phyloP scores from a whole-genome alignment of 345 rosid species.

The Clausena lansium region DNA sequence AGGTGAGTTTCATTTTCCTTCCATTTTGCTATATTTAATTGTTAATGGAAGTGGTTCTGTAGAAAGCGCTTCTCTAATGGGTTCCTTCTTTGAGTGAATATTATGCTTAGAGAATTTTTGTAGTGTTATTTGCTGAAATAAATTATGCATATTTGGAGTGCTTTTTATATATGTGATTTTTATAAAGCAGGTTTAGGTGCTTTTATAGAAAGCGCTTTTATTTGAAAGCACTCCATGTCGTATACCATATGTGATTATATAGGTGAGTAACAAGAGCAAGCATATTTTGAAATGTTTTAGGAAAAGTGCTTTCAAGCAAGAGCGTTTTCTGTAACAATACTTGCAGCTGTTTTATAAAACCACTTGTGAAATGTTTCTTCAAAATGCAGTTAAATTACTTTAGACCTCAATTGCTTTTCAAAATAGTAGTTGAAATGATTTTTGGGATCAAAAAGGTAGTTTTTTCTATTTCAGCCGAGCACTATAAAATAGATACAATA shows the following conservation, averaged over 20 bases:
- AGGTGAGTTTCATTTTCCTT: slow-evolving; percentile 46
- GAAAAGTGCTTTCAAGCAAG: neutral
- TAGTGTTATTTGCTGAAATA: neutral
- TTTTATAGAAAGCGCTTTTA: neutral
- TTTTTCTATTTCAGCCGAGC: neutral
- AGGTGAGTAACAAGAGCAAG: neutral
- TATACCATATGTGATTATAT: neutral
- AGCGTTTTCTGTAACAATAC: neutral
- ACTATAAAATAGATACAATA: neutral
- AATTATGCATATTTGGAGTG: neutral
- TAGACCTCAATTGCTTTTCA: neutral
- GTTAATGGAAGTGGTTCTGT: neutral
- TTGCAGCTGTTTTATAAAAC: neutral
- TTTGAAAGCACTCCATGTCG: neutral
- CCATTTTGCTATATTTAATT: neutral
- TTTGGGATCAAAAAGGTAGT: neutral
- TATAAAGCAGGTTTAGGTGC: neutral
- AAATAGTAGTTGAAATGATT: neutral
- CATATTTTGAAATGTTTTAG: no score
- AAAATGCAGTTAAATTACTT: neutral
- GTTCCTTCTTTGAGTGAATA: no score
- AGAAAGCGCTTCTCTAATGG: neutral
- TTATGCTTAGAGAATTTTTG: neutral
- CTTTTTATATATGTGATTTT: neutral
- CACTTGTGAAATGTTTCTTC: neutral